Evolutionary conservation across 2,329 filamentous ascomycete species (phyloP).

Genomic region (Leptosphaerulina australis): DNA sequence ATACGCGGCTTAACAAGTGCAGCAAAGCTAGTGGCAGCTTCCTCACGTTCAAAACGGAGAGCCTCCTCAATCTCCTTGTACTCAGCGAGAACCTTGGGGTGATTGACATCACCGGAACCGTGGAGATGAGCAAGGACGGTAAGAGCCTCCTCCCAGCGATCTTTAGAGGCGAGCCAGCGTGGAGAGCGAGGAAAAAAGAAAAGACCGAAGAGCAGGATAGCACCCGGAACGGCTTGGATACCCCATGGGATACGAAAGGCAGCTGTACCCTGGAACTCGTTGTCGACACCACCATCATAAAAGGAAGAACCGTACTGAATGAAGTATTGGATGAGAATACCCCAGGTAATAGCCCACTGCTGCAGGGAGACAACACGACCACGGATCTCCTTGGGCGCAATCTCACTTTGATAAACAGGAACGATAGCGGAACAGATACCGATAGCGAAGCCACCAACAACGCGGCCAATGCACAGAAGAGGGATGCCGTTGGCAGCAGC

Average conservation of each 20-base stretch:
- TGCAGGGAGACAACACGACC: constrained; percentile 69
- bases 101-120: constrained; percentile 60
- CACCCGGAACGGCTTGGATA: constrained; percentile 51
- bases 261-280: constrained; percentile 52
- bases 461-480: constrained; percentile 61
- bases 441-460: constrained; percentile 84
- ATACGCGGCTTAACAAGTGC: constrained; percentile 60
- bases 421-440: constrained; percentile 91
- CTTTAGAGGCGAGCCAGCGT: constrained; percentile 72
- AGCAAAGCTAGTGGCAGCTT: constrained; percentile 56
- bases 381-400: constrained; percentile 56
- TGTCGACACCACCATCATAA: constrained; percentile 54
- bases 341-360: constrained; percentile 76
- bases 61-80: constrained; percentile 66
- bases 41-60: constrained; percentile 61
- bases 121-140: constrained; percentile 61
- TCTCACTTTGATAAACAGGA: constrained; percentile 92
- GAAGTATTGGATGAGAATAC: constrained; percentile 70
- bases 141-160: constrained; percentile 70
- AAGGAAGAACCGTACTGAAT: constrained; percentile 68
- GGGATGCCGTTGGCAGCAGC: constrained; percentile 48
- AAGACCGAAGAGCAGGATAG: constrained; percentile 48
- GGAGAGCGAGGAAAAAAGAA: constrained; percentile 60
- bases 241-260: constrained; percentile 53
- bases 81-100: constrained; percentile 67